Base-by-base conservation (phyloP, 2,329 filamentous ascomycete species). In the Pyrenophora graminea region DNA sequence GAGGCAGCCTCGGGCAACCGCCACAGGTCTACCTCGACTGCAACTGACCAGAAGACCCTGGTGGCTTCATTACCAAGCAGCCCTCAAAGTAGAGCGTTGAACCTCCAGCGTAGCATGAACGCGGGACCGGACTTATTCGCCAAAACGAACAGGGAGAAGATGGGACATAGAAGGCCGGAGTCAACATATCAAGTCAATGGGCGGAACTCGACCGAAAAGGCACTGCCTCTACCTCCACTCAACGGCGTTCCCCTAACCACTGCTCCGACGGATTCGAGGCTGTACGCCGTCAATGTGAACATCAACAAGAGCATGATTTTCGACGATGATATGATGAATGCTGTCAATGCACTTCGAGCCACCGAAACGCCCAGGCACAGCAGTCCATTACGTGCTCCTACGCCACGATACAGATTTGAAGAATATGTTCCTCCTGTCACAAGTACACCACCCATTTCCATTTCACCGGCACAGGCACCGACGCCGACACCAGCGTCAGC, bases 261-360 rank as follows among this genome's bases (percentile, higher is more conserved):
- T 12, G 48, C 56, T 17, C 63, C 63, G n/a, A 41, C 45, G 6
- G 54, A 61, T 37, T 44, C 61, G 19, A 60, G 48, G 39, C 46
- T 51, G 12, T 66, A 64, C 40, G 60, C 63, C 3, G 50, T 66
- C 23, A 66, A 66, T 9, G 63, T 66, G 34, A 66, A 58, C 25
- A 66, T 66, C 43, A 63, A 64, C 41, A 66, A 66, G 45, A 66
- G 63, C 51, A 66, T 63, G 58, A 62, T 66, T 2, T 63, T 66
- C 25, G 63, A 66, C 23, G 62, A 66, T 19, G 50, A 59, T 17
- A 57, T 59, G 53, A 62, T 61, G 42, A 55, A 54, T n/a, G 55
- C 55, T 18, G 59, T 57, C 9, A 57, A 45, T 40, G 31, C 54
- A 19, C 21, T 55, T 27, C 58, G 46, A 39, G 40, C 50, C 23